Base-by-base conservation (phyloP, 1,139 yeast genomes). In the Scheffersomyces parashehatae region DNA sequence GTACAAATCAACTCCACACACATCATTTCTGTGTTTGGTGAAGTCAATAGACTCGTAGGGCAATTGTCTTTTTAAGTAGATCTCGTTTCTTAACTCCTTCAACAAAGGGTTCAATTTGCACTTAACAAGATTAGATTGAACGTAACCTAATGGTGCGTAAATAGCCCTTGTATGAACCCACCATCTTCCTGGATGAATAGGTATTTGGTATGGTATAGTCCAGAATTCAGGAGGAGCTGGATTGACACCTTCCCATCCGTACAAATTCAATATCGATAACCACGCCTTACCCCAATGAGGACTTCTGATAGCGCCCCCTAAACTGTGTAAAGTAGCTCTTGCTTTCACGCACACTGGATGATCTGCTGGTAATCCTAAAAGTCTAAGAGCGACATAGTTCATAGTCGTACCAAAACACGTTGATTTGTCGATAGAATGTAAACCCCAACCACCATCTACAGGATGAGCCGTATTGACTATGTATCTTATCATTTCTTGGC, bases 371-470 rank as follows among this genome's bases (percentile, higher is more conserved):
- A 95, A 59, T 0, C 99, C 99, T 44, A 93, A 63, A 8, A 95
- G 65, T 47, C 99, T 75, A 46, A 93, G 72, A 28, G 74, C 70
- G 6, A 93, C 85, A 62, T 95, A 95, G 65, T 90, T 90, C 58
- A 93, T 79, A 1, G 90, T 75, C 1, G 99, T 95, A 4, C 99
- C 99, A 62, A 90, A 91, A 53, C 95, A 95, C 0, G 99, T 95
- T 6, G 95, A 85, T 61, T 91, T 93, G 59, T 93, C 99, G 39
- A 81, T 83, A 3, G 90, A 81, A 60, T 93, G 98, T 40, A 95
- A 74, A 0, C 98, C 99, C 99, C 99, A 95, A 1, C 99, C 99
- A n/a, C 99, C 99, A 65, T 95, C 99, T 0, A 90, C 96, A 0
- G 97, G 98, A 60, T 93, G 97, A 0, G 98, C 85, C 0, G 88